Conservation (phyloP, 1,284 basidiomycete species). For the Leccinum pachyderme region DNA sequence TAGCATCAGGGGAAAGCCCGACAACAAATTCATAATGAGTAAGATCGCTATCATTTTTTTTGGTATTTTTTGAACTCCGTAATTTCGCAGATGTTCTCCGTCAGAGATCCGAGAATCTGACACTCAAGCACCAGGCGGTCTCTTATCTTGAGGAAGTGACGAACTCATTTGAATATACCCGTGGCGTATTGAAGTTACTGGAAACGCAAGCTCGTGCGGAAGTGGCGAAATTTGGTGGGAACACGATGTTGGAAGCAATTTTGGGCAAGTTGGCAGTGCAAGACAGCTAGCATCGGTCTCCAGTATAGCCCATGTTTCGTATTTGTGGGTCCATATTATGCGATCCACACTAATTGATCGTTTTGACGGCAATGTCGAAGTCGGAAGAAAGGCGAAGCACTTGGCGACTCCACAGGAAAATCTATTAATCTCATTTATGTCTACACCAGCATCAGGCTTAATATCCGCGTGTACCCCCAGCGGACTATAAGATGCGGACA, state of each 20-base stretch:
- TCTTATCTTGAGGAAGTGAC: slow-evolving; percentile 71
- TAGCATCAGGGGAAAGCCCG: slow-evolving; percentile 69
- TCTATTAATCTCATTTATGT: not conserved
- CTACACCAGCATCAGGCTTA: not conserved
- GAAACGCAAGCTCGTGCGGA: slow-evolving; percentile 45
- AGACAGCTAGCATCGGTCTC: not conserved
- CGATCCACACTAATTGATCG: not conserved
- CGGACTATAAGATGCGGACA: not conserved
- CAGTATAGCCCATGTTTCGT: not conserved
- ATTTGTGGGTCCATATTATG: not conserved
- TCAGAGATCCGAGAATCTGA: slow-evolving; percentile 75
- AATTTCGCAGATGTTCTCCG: slow-evolving; percentile 71
- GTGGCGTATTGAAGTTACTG: slow-evolving; percentile 51
- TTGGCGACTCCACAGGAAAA: not conserved
- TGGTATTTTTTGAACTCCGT: not conserved
- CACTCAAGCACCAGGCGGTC: slow-evolving; percentile 77
- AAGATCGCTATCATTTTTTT: slow-evolving; percentile 30
- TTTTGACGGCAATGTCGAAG: not conserved
- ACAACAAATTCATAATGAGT: slow-evolving; percentile 83
- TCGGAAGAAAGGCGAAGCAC: not conserved
- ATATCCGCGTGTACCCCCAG: not conserved
- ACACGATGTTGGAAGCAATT: slow-evolving; percentile 24
- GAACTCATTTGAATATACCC: slow-evolving; percentile 71
- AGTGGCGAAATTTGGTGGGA: slow-evolving; percentile 28
- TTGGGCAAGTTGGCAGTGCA: slow-evolving; percentile 18